Conservation (phyloP, 176 grass and related monocot genomes). For the Aegilops sharonensis region DNA sequence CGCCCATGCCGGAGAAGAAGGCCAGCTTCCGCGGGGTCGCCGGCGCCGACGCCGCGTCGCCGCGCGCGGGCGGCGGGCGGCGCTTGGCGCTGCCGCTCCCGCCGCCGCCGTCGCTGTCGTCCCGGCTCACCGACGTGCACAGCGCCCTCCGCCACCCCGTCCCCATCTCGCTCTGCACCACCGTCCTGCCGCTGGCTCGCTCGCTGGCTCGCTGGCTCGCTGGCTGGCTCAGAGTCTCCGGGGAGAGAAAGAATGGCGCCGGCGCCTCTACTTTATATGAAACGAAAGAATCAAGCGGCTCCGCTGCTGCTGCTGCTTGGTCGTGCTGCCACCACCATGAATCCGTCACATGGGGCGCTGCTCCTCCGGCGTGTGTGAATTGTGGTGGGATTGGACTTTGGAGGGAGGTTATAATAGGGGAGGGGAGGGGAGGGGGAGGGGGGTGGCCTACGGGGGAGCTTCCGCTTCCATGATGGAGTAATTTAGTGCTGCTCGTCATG, state of each 20-base stretch:
- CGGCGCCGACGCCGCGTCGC: not conserved
- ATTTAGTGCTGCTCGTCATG: slow-evolving; percentile 11
- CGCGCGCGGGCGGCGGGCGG: not conserved
- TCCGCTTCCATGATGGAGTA: not conserved
- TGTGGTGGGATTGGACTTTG: not conserved
- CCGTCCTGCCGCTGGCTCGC: not conserved
- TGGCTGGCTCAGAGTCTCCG: not conserved
- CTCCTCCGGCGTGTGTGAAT: not conserved
- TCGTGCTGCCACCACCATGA: not conserved
- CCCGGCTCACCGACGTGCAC: slow-evolving; percentile 80
- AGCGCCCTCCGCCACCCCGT: slow-evolving; percentile 92
- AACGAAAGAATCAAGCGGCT: no score
- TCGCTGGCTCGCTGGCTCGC: not conserved
- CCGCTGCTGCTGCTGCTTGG: not conserved
- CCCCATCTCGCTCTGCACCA: slow-evolving; percentile 30
- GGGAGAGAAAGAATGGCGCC: not conserved
- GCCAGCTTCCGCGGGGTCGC: slow-evolving; percentile 46
- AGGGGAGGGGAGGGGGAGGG: not conserved
- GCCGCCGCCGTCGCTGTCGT: not conserved
- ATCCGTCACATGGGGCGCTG: not conserved
- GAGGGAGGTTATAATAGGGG: not conserved
- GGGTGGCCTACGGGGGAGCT: not conserved
- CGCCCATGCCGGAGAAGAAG: slow-evolving; percentile 63
- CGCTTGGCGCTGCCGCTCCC: slow-evolving; percentile 7
- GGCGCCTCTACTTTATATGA: not conserved